These are phyloP conservation scores for Leccinellum rugosiceps DNA, from an alignment of 768 basidiomycete species.

Conservation along the genomic window DNA sequence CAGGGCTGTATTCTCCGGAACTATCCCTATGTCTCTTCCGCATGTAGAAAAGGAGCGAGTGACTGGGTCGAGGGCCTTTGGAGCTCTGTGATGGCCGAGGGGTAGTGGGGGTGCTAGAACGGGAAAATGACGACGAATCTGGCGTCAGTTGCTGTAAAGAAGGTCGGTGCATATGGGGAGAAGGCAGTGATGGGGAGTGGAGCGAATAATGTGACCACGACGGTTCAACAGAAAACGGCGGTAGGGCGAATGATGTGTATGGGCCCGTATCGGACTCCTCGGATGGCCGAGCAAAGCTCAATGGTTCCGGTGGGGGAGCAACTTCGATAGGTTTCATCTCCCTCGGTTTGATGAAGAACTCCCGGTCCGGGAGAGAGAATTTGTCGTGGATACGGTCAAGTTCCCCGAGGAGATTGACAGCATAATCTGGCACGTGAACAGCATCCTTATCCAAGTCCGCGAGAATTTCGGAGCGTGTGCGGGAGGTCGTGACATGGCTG, in stretches of 20 bases:
- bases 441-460: slow-evolving; percentile 32
- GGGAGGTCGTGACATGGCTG: slow-evolving; percentile 27
- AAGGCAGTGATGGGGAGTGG: slow-evolving; percentile 17
- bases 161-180: slow-evolving; percentile 21
- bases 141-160: slow-evolving; percentile 30
- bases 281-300: slow-evolving; percentile 21
- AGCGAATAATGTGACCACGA: slow-evolving; percentile 21
- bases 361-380: slow-evolving; percentile 31
- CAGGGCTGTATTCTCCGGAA: slow-evolving; percentile 20
- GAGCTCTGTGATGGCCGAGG: slow-evolving; percentile 24
- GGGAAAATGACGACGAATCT: slow-evolving; percentile 30
- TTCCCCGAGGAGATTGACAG: slow-evolving; percentile 40
- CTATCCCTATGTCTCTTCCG: slow-evolving; percentile 26
- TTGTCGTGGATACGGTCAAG: slow-evolving; percentile 39
- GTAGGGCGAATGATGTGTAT: slow-evolving; percentile 30
- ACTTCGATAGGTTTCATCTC: slow-evolving; percentile 30
- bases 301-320: slow-evolving; percentile 22
- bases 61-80: slow-evolving; percentile 24
- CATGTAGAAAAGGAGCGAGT: slow-evolving; percentile 32
- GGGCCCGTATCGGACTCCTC: slow-evolving; percentile 34
- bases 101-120: slow-evolving; percentile 30
- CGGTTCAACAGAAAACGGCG: slow-evolving; percentile 23
- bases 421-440: slow-evolving; percentile 43
- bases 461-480: slow-evolving; percentile 38
- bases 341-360: slow-evolving; percentile 27